A percentile compares a stretch with the other conserved stretches of the same genome.
Conservation (phyloP, 2,329 filamentous ascomycete genomes). For the Colletotrichum sublineola region DNA sequence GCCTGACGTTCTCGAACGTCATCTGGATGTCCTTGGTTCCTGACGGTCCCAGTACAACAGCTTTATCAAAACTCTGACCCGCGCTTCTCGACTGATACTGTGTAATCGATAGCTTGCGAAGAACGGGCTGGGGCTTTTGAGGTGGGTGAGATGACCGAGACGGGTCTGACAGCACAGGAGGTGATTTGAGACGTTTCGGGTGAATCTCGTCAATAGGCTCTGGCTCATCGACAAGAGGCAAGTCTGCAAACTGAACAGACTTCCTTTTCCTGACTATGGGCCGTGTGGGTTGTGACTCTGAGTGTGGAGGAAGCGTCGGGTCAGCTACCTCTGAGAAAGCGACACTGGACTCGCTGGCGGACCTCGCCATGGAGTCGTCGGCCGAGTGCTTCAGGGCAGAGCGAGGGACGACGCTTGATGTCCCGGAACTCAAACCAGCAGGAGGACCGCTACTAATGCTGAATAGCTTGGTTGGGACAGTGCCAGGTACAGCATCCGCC, state of each 20-base stretch:
- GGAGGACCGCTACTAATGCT: slow-evolving; percentile 47
- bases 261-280: slow-evolving; percentile 46
- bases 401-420: not conserved
- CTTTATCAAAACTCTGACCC: slow-evolving; percentile 27
- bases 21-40: slow-evolving; percentile 29
- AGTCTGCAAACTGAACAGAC: slow-evolving; percentile 48
- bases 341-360: slow-evolving; percentile 31
- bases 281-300: not conserved
- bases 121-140: not conserved
- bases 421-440: not conserved
- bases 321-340: slow-evolving; percentile 2
- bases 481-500: slow-evolving; percentile 55
- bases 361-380: slow-evolving; percentile 2
- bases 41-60: slow-evolving; percentile 28
- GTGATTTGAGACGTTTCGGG: slow-evolving; percentile 32
- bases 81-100: slow-evolving; percentile 31
- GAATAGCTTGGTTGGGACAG: slow-evolving; percentile 47
- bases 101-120: slow-evolving; percentile 31
- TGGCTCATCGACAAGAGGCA: slow-evolving; percentile 48
- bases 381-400: slow-evolving; percentile 23
- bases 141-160: not conserved
- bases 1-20: slow-evolving; percentile 35
- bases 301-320: slow-evolving; percentile 3
- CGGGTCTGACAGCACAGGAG: slow-evolving; percentile 13
- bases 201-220: slow-evolving; percentile 43